Evolutionary conservation across 2,329 filamentous ascomycete species (phyloP), one percentile per base, ranked within the genome.

Genomic region (Dactylellina leptospora): DNA sequence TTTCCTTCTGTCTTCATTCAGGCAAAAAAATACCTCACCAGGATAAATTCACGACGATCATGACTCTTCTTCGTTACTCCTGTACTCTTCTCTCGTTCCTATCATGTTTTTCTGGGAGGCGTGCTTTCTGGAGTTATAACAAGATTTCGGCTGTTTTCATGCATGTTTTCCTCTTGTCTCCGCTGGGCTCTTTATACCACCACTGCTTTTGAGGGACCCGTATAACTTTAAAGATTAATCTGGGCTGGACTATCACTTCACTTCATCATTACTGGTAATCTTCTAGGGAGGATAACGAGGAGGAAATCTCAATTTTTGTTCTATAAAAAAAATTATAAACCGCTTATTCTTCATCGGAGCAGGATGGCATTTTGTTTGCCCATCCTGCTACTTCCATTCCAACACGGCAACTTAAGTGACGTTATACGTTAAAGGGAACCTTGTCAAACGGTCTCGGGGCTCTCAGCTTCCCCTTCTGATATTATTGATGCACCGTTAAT

Each of bases 11-110:
- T 44, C 20, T 23, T 60, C 45, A 16, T 40, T 50, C 50, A 9
- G 30, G 27, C 47, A 18, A 40, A 62, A 71, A 71, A 71, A 71
- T 71, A 71, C 56, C 66, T 62, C 66, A 71, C 66, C 56, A 62
- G 66, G 66, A 50, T 70, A 58, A 71, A 71, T 58, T 71, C 66
- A 71, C 66, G 66, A 71, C 51, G 50, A 71, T 63, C 66, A 71
- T 71, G 66, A 71, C 58, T 56, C 48, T 71, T 62, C 20, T 38
- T 58, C 27, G 51, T 40, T 4, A 40, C 42, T 55, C 51, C 40
- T 45, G 27, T 56, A 40, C 48, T 70, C 44, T 30, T 62, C 38
- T 61, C 33, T 58, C 40, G 13, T 42, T 44, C 20, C 30, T 53
- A 42, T 53, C 44, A 25, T 62, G 40, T 11, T 58, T 58, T 50